These are phyloP conservation scores for Allantophomopsis cytisporea DNA, from an alignment of 2,329 filamentous ascomycete genomes.

Conservation along the genomic window DNA sequence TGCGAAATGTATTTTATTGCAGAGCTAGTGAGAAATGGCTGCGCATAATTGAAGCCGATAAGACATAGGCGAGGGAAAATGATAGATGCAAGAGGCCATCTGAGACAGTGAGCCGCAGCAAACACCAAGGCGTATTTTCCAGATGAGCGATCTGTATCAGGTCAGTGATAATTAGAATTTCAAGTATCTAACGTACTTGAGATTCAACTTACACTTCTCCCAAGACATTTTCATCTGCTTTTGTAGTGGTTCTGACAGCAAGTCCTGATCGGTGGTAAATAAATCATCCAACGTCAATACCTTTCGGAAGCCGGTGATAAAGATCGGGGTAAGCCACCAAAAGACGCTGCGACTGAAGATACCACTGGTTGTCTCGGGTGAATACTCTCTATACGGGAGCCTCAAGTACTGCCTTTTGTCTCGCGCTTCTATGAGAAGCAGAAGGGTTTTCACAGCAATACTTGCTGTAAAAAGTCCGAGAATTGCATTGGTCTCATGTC, in stretches of 20 bases:
- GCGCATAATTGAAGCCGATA: constrained; percentile 8
- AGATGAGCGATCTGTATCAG: too few species aligned
- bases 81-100: neutral
- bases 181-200: too few species aligned
- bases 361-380: constrained; percentile 3
- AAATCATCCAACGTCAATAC: constrained; percentile 2
- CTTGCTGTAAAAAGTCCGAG: neutral
- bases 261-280: neutral
- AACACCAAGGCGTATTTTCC: neutral
- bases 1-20: constrained; percentile 1
- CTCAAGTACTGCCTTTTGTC: neutral
- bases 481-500: neutral
- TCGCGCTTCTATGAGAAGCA: constrained; percentile 1
- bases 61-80: constrained; percentile 2
- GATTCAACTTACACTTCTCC: neutral
- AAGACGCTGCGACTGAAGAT: constrained; percentile 1
- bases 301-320: constrained; percentile 1
- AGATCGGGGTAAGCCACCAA: constrained; percentile 4
- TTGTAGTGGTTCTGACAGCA: neutral
- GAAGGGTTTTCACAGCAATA: neutral
- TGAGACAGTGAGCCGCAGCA: neutral
- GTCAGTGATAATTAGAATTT: too few species aligned
- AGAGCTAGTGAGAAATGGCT: constrained; percentile 8
- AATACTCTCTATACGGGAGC: neutral
- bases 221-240: neutral